phyloP scores from a whole-genome alignment of 768 basidiomycete genomes.

The Obba rivulosa region DNA sequence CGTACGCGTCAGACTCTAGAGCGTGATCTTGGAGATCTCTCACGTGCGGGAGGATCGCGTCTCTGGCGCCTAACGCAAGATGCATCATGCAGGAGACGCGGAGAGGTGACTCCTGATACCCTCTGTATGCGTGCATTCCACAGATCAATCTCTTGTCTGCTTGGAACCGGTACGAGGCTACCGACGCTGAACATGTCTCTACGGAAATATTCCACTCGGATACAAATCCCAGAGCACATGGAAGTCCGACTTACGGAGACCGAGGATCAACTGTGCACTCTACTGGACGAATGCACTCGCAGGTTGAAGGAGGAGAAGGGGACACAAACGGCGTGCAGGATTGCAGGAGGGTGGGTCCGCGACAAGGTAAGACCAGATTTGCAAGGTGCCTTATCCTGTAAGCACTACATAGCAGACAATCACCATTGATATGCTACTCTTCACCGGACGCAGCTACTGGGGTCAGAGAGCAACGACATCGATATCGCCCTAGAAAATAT shows the following conservation, averaged over 20 bases:
- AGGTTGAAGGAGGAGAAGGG: conserved; percentile 48
- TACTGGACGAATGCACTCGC: conserved; percentile 76
- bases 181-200: too few species aligned
- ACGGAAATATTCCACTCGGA: neutral
- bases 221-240: conserved; percentile 26
- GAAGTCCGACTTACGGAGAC: conserved; percentile 55
- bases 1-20: too few species aligned
- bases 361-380: conserved; percentile 77
- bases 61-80: too few species aligned
- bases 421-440: neutral
- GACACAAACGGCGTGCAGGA: conserved; percentile 66
- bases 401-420: neutral
- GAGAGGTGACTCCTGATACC: too few species aligned
- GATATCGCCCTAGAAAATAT: conserved; percentile 87
- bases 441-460: conserved; percentile 55
- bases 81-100: too few species aligned
- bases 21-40: too few species aligned
- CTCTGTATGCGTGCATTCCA: too few species aligned
- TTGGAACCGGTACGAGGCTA: too few species aligned
- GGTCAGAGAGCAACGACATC: conserved; percentile 80
- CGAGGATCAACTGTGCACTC: conserved; percentile 64
- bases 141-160: too few species aligned
- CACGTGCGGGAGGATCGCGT: too few species aligned
- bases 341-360: conserved; percentile 98
- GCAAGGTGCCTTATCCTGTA: neutral